These are phyloP conservation scores for Thalia dealbata DNA, from an alignment of 176 grass and related monocot genomes.

Conservation along the genomic window DNA sequence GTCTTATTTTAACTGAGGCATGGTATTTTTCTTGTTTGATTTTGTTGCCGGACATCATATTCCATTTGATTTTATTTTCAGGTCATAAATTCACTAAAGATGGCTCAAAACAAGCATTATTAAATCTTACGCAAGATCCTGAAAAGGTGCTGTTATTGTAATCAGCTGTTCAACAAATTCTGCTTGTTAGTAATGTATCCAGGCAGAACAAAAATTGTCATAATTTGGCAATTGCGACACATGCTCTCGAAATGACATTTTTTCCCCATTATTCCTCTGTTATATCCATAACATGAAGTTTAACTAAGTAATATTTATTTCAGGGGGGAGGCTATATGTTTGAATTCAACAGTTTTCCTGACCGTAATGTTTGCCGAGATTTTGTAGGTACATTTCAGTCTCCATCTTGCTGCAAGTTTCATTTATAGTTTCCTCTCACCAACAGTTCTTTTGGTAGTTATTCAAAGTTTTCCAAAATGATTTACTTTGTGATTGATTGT, in stretches of 20 bases:
- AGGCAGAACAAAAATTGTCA: not conserved
- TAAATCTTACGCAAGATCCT: constrained; percentile 87
- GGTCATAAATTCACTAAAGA: constrained; percentile 97
- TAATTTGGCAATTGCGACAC: not conserved
- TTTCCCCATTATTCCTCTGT: not conserved
- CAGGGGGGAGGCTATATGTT: constrained; percentile 91
- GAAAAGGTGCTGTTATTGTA: constrained; percentile 53
- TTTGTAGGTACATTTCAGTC: constrained; percentile 36
- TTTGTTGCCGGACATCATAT: constrained; percentile 7
- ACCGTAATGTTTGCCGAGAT: constrained; percentile 33
- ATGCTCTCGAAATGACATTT: too few relatives aligned
- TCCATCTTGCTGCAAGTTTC: not conserved
- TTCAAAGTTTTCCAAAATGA: not conserved
- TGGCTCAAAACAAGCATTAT: constrained; percentile 70
- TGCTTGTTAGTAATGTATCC: not conserved
- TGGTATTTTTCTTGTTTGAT: too few relatives aligned
- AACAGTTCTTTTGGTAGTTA: not conserved
- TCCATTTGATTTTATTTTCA: constrained; percentile 24
- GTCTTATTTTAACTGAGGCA: too few relatives aligned
- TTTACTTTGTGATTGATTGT: not conserved
- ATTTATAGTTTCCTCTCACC: constrained; percentile 1
- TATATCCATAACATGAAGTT: constrained; percentile 1
- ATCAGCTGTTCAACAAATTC: constrained; percentile 6
- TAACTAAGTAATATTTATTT: constrained; percentile 15
- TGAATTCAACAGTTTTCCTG: constrained; percentile 73